Base-by-base conservation (phyloP, 2,329 filamentous ascomycete species). In the Cladosporium sp. region DNA sequence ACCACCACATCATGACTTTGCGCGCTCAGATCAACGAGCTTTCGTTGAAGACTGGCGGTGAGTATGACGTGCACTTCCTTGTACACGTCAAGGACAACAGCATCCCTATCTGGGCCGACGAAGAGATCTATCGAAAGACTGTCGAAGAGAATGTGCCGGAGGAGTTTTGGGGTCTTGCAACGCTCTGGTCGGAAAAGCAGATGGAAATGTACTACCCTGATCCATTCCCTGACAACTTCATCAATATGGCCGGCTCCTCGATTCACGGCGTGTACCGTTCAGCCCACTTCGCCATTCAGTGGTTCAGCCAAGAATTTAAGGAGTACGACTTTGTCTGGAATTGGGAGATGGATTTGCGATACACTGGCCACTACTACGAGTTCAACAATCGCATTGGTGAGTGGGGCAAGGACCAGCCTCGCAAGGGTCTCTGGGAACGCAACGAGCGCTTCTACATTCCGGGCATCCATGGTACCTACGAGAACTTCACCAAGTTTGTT, bases 121-220 rank as follows among this genome's bases (percentile, higher is more conserved):
- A 88, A 62, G 86, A 87, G 56, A 83, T 83, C 59, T 97, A 89
- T 80, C 82, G 85, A 75, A 84, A 83, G 74, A 89, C 84, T 65
- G 89, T 90, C 75, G 82, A 86, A 62, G 86, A 90, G 59, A 85
- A 86, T 29, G 85, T 94, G 14, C 91, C 95, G 0, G 84, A 88
- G 69, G 95, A 99, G 74, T 97, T 99, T 79, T 89, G 86, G 70
- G 91, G 91, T 56, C 88, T 99, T 75, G 91, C 91, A 23, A 96
- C 91, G 0, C 84, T 98, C 7, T 99, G 95, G 95, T 95, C 92
- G 0, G 93, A 96, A 78, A 89, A 90, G 28, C 93, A 97, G 78
- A 97, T 98, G 93, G 84, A 90, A 62, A 86, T 93, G 66, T 85
- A 96, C 72, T 99, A 98, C 78, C 91, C 95, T 62, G 92, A 91